A percentile compares a stretch with the other conserved stretches of the same genome.
These are phyloP conservation scores for Hortaea werneckii DNA, from an alignment of 2,329 filamentous ascomycete genomes.

Conservation along the genomic window DNA sequence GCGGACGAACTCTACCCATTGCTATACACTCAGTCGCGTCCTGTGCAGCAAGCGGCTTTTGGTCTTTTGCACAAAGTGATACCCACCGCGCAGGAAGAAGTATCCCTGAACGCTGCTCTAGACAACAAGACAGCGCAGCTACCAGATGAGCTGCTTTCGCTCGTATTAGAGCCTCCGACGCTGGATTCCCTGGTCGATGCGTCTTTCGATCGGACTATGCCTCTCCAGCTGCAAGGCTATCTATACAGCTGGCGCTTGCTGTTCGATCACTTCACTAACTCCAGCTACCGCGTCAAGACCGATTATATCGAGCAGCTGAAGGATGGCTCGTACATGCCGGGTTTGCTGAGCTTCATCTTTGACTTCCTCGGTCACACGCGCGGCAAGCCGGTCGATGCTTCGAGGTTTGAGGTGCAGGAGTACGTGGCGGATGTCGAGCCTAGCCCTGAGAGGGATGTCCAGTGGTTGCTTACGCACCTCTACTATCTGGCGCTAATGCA, in stretches of 20 bases:
- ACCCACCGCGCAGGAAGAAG: conserved; percentile 65
- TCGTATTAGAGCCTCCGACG: conserved; percentile 69
- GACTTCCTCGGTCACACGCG: conserved; percentile 73
- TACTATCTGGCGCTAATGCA: conserved; percentile 75
- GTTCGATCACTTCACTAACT: conserved; percentile 63
- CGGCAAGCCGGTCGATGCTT: conserved; percentile 58
- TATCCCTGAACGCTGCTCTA: conserved; percentile 66
- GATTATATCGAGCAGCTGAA: conserved; percentile 75
- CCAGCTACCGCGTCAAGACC: conserved; percentile 64
- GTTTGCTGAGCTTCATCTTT: conserved; percentile 69
- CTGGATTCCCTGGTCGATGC: conserved; percentile 57
- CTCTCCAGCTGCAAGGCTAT: conserved; percentile 63
- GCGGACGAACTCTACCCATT: conserved; percentile 62
- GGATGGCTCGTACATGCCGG: conserved; percentile 55
- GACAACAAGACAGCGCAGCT: conserved; percentile 64
- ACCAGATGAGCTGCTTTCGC: conserved; percentile 73
- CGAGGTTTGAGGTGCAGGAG: conserved; percentile 58
- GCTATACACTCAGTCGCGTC: conserved; percentile 62
- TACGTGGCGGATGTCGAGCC: conserved; percentile 50
- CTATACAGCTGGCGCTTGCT: conserved; percentile 81
- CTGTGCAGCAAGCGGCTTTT: conserved; percentile 73
- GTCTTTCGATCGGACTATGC: conserved; percentile 55
- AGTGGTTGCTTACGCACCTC: conserved; percentile 75
- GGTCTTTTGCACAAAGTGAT: conserved; percentile 70
- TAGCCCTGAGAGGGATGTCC: conserved; percentile 59